phyloP scores from a whole-genome alignment of 306 rosid genomes.

The Quercus alba region DNA sequence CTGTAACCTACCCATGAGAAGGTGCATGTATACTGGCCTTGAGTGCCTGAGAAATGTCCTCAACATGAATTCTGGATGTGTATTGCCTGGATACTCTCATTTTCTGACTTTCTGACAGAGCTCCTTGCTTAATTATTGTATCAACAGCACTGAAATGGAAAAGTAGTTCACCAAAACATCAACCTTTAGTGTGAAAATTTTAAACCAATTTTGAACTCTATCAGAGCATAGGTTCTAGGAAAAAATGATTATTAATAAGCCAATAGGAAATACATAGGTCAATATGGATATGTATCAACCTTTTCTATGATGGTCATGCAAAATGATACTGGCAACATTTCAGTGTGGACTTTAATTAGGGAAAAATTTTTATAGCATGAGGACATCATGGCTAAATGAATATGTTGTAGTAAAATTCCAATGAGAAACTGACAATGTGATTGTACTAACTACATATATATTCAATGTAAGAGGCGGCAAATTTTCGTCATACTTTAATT shows the following conservation, averaged over 20 bases:
- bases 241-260: neutral
- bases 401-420: slow-evolving; percentile 5
- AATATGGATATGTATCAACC: neutral
- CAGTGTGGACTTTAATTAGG: neutral
- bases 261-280: neutral
- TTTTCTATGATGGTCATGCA: neutral
- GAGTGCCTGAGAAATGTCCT: slow-evolving; percentile 84
- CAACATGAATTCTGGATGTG: slow-evolving; percentile 82
- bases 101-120: slow-evolving; percentile 57
- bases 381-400: slow-evolving; percentile 5
- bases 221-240: neutral
- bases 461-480: neutral
- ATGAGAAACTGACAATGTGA: neutral
- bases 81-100: slow-evolving; percentile 49
- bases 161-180: neutral
- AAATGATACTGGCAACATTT: neutral
- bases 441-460: neutral
- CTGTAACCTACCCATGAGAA: slow-evolving; percentile 38
- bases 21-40: slow-evolving; percentile 43
- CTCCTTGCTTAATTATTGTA: slow-evolving; percentile 61
- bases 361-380: neutral
- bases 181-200: neutral
- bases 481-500: neutral
- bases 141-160: slow-evolving; percentile 61
- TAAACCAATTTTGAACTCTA: neutral